Evolutionary conservation across 108 stramenopile species (phyloP).

Genomic region (Nitzschia palea): DNA sequence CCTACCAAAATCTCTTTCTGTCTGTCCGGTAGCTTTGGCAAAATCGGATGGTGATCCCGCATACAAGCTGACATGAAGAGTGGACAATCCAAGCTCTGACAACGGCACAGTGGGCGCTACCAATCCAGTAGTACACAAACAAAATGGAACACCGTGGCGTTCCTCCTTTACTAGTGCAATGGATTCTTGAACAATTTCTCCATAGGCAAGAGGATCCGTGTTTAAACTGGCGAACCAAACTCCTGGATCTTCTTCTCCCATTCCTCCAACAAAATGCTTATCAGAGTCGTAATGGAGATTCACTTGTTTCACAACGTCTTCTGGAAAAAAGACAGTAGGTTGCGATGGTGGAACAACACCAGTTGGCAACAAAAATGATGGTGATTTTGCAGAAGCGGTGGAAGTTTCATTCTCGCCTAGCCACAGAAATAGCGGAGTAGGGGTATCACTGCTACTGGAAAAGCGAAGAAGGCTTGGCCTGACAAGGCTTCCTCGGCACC

Average conservation of each 20-base stretch:
- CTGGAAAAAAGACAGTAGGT: not conserved
- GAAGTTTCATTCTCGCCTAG: conserved; percentile 7
- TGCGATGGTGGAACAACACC: not conserved
- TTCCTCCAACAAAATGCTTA: conserved; percentile 44
- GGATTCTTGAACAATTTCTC: conserved; percentile 13
- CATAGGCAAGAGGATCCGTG: conserved; percentile 13
- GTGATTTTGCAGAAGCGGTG: not conserved
- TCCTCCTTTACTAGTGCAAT: conserved; percentile 20
- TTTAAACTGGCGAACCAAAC: conserved; percentile 24
- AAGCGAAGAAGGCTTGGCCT: not conserved
- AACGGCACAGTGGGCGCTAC: not conserved
- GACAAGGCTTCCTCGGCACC: too few species aligned
- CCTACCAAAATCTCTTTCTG: conserved; percentile 21
- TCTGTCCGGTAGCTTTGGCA: conserved; percentile 7
- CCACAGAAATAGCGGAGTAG: conserved; percentile 7
- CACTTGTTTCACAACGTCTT: conserved; percentile 1
- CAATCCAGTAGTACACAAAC: conserved; percentile 25
- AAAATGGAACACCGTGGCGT: conserved; percentile 41
- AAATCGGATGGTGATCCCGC: conserved; percentile 26
- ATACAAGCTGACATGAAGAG: conserved; percentile 24
- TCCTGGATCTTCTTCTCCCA: conserved; percentile 44
- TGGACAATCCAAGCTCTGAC: not conserved
- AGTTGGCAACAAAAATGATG: conserved; percentile 1
- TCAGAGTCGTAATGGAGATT: conserved; percentile 21
- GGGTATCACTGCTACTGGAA: not conserved